phyloP scores from a whole-genome alignment of 2,329 filamentous ascomycete species.

The Gnomoniopsis sp. region DNA sequence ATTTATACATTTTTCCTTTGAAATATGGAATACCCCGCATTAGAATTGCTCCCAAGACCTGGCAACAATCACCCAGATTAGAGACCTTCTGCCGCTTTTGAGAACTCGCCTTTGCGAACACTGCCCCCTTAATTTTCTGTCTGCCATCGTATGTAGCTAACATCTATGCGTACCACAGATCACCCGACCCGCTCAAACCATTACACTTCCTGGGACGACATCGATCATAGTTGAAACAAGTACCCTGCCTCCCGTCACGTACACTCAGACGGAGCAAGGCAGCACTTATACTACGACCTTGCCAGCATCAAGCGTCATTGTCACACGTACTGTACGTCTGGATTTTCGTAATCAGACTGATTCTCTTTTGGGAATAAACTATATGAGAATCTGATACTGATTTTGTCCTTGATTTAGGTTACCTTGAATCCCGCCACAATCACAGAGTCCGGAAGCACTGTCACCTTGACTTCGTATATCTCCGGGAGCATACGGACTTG shows the following conservation, averaged over 20 bases:
- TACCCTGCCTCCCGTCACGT: conserved; percentile 22
- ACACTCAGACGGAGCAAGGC: conserved; percentile 23
- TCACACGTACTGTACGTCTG: conserved; percentile 16
- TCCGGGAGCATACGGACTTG: conserved; percentile 37
- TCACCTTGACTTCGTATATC: conserved; percentile 31
- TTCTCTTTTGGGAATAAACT: too few relatives aligned
- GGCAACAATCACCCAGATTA: background rate
- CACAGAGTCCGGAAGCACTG: conserved; percentile 22
- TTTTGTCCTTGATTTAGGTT: background rate
- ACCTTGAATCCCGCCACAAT: conserved; percentile 16
- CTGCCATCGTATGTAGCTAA: too few relatives aligned
- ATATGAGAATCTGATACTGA: too few relatives aligned
- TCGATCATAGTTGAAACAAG: conserved; percentile 9
- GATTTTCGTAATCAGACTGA: too few relatives aligned
- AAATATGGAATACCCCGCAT: too few relatives aligned
- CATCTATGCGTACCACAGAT: background rate
- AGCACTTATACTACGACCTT: conserved; percentile 20
- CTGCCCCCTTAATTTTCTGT: background rate
- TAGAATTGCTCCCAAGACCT: background rate
- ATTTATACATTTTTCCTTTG: too few relatives aligned
- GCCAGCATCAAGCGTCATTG: conserved; percentile 23
- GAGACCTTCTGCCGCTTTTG: background rate
- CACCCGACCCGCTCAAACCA: background rate
- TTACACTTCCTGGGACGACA: conserved; percentile 2
- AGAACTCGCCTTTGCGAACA: background rate